Evolutionary conservation across 2,329 filamentous ascomycete genomes (phyloP).

Genomic region (Diaporthe ampelina): DNA sequence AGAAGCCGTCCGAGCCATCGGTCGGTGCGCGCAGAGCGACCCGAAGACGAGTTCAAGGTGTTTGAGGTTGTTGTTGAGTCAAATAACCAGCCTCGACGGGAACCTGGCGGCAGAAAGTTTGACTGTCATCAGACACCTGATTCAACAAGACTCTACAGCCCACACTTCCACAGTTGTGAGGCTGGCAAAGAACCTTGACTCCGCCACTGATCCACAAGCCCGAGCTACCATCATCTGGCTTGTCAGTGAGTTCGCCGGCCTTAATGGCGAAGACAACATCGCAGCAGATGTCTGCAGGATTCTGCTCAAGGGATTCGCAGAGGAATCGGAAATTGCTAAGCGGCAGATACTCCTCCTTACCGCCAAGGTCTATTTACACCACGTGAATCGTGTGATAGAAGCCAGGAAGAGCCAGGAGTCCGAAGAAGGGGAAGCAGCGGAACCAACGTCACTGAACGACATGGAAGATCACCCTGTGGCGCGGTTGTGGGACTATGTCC

Average conservation of each 20-base stretch:
- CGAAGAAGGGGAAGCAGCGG: constrained; percentile 47
- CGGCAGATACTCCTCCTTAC: constrained; percentile 92
- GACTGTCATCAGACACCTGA: constrained; percentile 94
- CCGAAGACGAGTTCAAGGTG: constrained; percentile 80
- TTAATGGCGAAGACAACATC: constrained; percentile 87
- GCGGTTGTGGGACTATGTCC: constrained; percentile 85
- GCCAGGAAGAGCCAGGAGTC: constrained; percentile 58
- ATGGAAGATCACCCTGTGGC: constrained; percentile 76
- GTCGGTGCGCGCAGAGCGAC: constrained; percentile 89
- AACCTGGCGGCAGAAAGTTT: constrained; percentile 92
- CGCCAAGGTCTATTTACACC: constrained; percentile 96
- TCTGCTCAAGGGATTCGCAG: constrained; percentile 84
- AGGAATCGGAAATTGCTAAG: constrained; percentile 88
- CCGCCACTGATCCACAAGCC: constrained; percentile 87
- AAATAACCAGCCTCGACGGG: constrained; percentile 90
- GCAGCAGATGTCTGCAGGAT: constrained; percentile 93
- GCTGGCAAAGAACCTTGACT: constrained; percentile 91
- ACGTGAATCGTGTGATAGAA: constrained; percentile 71
- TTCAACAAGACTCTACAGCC: constrained; percentile 87
- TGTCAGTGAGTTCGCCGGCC: constrained; percentile 91
- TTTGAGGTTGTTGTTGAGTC: constrained; percentile 83
- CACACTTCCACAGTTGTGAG: constrained; percentile 90
- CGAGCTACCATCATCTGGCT: constrained; percentile 97
- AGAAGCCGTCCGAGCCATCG: constrained; percentile 93
- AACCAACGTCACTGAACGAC: constrained; percentile 51